phyloP scores from a whole-genome alignment of 805 yeast genomes.

The Wickerhamomyces bovis region DNA sequence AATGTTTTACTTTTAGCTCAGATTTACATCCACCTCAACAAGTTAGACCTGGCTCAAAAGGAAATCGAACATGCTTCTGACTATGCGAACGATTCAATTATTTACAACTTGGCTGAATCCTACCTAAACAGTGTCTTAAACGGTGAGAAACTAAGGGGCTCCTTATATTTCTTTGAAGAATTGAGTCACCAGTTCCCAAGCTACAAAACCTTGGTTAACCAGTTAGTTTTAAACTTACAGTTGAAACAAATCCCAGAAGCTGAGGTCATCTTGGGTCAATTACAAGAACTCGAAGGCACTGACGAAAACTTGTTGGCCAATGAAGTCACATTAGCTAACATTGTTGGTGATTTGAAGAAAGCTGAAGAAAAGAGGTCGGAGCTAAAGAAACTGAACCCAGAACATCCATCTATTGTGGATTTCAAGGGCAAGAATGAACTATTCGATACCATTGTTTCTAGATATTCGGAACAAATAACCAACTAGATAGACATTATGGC shows the following conservation, averaged over 20 bases:
- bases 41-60: slow-evolving; percentile 39
- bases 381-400: slow-evolving; percentile 42
- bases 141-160: slow-evolving; percentile 34
- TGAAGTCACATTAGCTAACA: slow-evolving; percentile 54
- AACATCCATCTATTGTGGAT: slow-evolving; percentile 54
- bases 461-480: slow-evolving; percentile 35
- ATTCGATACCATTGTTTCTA: slow-evolving; percentile 65
- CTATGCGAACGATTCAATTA: slow-evolving; percentile 65
- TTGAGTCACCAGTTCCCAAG: slow-evolving; percentile 52
- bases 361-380: slow-evolving; percentile 38
- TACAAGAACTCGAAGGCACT: slow-evolving; percentile 35
- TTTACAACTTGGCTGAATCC: slow-evolving; percentile 74
- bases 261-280: slow-evolving; percentile 48
- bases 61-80: slow-evolving; percentile 38
- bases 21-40: slow-evolving; percentile 34
- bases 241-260: slow-evolving; percentile 82
- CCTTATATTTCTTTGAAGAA: slow-evolving; percentile 75
- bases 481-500: neutral
- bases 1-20: slow-evolving; percentile 36
- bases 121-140: slow-evolving; percentile 47
- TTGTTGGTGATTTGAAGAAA: slow-evolving; percentile 37
- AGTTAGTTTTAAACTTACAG: slow-evolving; percentile 72
- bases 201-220: slow-evolving; percentile 47
- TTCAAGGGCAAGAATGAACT: slow-evolving; percentile 51
- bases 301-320: slow-evolving; percentile 53